Evolutionary conservation across 768 basidiomycete genomes (phyloP).

Genomic region (Pleurotus sapidus): DNA sequence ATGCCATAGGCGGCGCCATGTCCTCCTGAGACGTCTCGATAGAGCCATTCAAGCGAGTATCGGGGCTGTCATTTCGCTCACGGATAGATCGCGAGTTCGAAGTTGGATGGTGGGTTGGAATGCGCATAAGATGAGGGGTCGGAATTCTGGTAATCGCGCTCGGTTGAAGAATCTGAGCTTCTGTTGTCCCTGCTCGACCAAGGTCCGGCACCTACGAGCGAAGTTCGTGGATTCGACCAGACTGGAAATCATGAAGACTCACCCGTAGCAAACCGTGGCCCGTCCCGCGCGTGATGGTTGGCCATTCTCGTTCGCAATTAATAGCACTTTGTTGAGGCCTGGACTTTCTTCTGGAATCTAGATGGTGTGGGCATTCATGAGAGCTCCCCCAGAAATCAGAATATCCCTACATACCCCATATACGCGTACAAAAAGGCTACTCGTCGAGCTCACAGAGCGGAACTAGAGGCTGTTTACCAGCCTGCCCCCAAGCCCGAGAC

Average conservation of each 20-base stretch:
- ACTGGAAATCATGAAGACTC: neutral
- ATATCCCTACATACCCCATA: too few relatives aligned
- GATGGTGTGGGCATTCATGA: too few relatives aligned
- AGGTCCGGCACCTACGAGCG: neutral
- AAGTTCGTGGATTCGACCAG: neutral
- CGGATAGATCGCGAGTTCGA: conserved; percentile 1
- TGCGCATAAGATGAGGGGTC: conserved; percentile 3
- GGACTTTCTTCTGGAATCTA: too few relatives aligned
- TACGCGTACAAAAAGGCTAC: too few relatives aligned
- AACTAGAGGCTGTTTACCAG: too few relatives aligned
- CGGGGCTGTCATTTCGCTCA: conserved; percentile 20
- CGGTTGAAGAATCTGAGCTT: conserved; percentile 5
- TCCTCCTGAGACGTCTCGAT: conserved; percentile 41
- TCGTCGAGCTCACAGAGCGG: too few relatives aligned
- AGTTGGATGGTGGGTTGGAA: conserved; percentile 2
- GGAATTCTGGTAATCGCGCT: conserved; percentile 7
- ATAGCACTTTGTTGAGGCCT: too few relatives aligned
- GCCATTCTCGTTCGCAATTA: conserved; percentile 3
- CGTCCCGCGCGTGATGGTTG: neutral
- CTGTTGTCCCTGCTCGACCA: conserved; percentile 3
- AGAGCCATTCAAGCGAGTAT: conserved; percentile 40
- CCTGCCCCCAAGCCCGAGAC: too few relatives aligned
- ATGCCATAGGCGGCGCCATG: conserved; percentile 64
- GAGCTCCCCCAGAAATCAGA: too few relatives aligned
- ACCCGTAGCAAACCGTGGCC: conserved; percentile 1